A percentile compares a stretch with the other conserved stretches of the same genome.
phyloP scores from a whole-genome alignment of 148 eudicot genomes.

The Nepenthes mirabilis region DNA sequence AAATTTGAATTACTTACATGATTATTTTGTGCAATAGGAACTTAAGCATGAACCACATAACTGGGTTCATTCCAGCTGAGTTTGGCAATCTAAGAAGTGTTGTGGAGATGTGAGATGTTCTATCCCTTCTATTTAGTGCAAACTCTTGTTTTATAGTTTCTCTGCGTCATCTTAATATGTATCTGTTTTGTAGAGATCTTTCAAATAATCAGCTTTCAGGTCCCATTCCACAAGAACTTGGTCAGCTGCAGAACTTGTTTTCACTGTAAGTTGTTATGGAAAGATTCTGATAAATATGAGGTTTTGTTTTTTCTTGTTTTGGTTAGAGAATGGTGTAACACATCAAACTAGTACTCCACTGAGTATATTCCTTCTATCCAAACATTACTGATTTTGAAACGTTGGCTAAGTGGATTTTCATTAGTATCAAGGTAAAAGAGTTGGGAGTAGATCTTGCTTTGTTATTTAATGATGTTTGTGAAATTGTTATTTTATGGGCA shows the following conservation, averaged over 20 bases:
- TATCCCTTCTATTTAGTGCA: neutral
- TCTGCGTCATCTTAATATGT: neutral
- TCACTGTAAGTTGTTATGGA: constrained; percentile 47
- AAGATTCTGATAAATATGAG: neutral
- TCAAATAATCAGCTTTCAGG: constrained; percentile 72
- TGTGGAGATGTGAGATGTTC: constrained; percentile 51
- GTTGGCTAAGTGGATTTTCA: too few relatives aligned
- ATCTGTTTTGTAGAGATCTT: constrained; percentile 52
- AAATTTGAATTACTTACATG: constrained; percentile 6
- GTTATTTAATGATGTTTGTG: too few relatives aligned
- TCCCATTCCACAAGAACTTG: constrained; percentile 67
- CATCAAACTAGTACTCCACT: neutral
- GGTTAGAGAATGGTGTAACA: neutral
- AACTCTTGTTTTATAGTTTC: neutral
- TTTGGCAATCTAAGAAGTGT: constrained; percentile 90
- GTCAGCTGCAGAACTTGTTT: constrained; percentile 73
- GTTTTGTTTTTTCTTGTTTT: neutral
- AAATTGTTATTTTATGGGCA: too few relatives aligned
- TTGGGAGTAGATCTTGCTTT: too few relatives aligned
- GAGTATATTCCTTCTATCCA: neutral
- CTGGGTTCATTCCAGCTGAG: constrained; percentile 72
- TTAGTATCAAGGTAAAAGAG: too few relatives aligned
- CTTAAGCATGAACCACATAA: constrained; percentile 56
- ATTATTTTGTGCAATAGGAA: constrained; percentile 27
- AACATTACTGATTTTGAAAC: too few relatives aligned